phyloP scores from a whole-genome alignment of 2,329 filamentous ascomycete species.

The Arthrobotrys sinensis region DNA sequence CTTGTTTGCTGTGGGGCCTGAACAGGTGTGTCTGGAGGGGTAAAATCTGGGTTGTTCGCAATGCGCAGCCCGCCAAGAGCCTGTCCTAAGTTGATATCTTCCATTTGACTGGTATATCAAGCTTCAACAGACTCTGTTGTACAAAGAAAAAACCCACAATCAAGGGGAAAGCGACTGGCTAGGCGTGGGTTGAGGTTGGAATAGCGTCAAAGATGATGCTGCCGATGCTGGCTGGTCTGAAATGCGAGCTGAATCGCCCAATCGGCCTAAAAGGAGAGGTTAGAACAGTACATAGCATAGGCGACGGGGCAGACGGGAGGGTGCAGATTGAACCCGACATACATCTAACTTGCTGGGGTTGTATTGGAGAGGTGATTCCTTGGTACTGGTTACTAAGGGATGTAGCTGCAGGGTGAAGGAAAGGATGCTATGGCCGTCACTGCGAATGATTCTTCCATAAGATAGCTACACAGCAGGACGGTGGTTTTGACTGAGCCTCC shows the following conservation, averaged over 20 bases:
- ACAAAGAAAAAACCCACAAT: neutral
- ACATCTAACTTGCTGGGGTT: conserved; percentile 24
- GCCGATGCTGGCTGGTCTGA: conserved; percentile 17
- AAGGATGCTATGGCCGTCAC: conserved; percentile 24
- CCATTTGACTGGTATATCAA: conserved; percentile 73
- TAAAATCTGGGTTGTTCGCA: conserved; percentile 79
- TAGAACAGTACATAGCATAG: neutral
- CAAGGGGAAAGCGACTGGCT: neutral
- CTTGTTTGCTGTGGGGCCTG: conserved; percentile 43
- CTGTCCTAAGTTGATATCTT: conserved; percentile 92
- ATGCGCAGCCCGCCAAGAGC: conserved; percentile 95
- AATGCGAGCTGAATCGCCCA: conserved; percentile 52
- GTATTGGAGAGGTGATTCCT: conserved; percentile 12
- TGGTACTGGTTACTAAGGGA: conserved; percentile 21
- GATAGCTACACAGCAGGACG: conserved; percentile 28
- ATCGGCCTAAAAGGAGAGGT: conserved; percentile 32
- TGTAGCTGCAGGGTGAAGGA: conserved; percentile 18
- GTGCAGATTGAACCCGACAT: conserved; percentile 25
- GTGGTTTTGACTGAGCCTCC: neutral
- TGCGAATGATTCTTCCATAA: conserved; percentile 50
- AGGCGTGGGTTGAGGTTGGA: neutral
- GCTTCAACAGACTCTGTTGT: neutral
- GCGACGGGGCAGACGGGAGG: conserved; percentile 12
- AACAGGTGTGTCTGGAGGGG: conserved; percentile 61
- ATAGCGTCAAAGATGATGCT: conserved; percentile 17